Conservation (phyloP, 371 early-diverging fungal species). For the Homolaphlyctis polyrhiza region DNA sequence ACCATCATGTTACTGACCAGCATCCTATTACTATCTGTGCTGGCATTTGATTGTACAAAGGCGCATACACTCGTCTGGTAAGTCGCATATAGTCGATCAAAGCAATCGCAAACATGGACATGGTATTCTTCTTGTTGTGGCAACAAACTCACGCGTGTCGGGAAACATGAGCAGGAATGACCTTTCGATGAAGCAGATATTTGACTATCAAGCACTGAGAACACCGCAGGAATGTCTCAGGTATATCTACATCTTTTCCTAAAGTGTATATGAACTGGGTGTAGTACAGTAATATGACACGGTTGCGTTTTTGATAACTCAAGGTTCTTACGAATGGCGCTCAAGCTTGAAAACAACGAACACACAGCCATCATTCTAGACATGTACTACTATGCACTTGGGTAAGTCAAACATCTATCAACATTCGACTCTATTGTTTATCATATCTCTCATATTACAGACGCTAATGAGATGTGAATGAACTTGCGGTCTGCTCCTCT, state of each 20-base stretch:
- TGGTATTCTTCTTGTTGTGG: background rate
- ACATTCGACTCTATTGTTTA: too few species aligned
- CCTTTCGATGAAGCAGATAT: constrained; percentile 41
- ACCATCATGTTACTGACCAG: too few species aligned
- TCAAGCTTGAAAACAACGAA: constrained; percentile 13
- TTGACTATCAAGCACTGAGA: constrained; percentile 31
- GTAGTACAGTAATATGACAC: too few species aligned
- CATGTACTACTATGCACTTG: constrained; percentile 41
- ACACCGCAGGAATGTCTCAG: constrained; percentile 25
- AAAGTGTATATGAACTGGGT: too few species aligned
- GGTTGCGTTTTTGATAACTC: too few species aligned
- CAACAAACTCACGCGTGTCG: background rate
- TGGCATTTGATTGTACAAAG: background rate
- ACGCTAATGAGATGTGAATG: too few species aligned
- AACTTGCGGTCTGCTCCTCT: too few species aligned
- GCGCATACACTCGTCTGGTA: background rate
- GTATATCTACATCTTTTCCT: too few species aligned
- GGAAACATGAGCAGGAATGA: constrained; percentile 26
- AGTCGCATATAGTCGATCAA: background rate
- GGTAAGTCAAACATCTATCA: too few species aligned
- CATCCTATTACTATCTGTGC: background rate
- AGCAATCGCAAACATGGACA: background rate
- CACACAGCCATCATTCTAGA: constrained; percentile 37
- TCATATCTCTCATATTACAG: too few species aligned
- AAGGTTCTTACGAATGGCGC: constrained; percentile 20